Percentiles rank a stretch among this genome's conserved stretches.
These are phyloP conservation scores for Phyllosticta citrichinensis DNA, from an alignment of 2,329 filamentous ascomycete genomes.

Conservation along the genomic window DNA sequence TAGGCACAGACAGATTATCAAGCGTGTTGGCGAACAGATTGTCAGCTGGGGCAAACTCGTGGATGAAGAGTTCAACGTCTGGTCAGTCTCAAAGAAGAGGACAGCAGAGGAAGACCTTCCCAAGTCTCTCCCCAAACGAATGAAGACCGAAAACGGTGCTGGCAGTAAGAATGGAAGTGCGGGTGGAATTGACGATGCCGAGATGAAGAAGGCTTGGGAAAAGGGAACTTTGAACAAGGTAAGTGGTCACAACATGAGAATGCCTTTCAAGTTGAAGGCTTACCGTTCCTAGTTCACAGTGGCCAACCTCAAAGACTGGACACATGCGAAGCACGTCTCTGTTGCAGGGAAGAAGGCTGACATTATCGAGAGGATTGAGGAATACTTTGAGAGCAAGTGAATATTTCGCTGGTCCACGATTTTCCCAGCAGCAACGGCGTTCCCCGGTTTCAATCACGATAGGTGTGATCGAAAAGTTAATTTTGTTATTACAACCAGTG, in stretches of 20 bases:
- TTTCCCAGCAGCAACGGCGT: not conserved
- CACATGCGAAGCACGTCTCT: slow-evolving; percentile 18
- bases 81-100: slow-evolving; percentile 30
- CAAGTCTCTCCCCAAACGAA: slow-evolving; percentile 31
- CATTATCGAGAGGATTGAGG: slow-evolving; percentile 24
- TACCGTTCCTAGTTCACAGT: slow-evolving; percentile 19
- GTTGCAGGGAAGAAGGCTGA: slow-evolving; percentile 27
- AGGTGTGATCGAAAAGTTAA: too few species aligned
- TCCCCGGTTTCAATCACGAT: not conserved
- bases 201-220: slow-evolving; percentile 35
- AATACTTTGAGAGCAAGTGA: slow-evolving; percentile 26
- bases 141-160: slow-evolving; percentile 28
- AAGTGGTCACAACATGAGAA: not conserved
- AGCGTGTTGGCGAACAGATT: slow-evolving; percentile 71
- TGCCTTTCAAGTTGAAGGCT: not conserved
- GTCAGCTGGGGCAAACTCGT: slow-evolving; percentile 65
- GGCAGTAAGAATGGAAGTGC: not conserved
- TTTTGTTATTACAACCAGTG: too few species aligned
- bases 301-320: slow-evolving; percentile 23
- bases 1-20: slow-evolving; percentile 78
- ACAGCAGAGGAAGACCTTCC: slow-evolving; percentile 12
- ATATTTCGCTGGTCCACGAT: not conserved
- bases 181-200: slow-evolving; percentile 22
- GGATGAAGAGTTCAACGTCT: slow-evolving; percentile 42
- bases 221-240: slow-evolving; percentile 35